A percentile compares a stretch with the other conserved stretches of the same genome.
These are phyloP conservation scores for Penicillium riverlandense DNA, from an alignment of 495 filamentous ascomycete genomes.

Conservation along the genomic window DNA sequence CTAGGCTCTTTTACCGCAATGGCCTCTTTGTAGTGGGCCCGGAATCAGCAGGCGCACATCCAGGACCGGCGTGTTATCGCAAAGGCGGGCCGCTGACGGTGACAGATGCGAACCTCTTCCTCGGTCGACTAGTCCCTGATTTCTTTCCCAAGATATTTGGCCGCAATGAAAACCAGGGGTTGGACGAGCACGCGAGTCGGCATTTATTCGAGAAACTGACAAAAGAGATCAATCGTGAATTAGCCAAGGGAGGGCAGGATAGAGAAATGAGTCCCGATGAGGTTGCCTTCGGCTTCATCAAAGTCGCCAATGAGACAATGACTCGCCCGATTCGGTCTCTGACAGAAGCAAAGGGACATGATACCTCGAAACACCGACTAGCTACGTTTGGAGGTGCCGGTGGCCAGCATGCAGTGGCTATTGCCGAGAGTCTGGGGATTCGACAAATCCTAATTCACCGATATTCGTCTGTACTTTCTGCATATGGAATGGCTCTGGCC, in stretches of 20 bases:
- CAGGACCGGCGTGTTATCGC: constrained; percentile 85
- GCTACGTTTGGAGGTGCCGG: constrained; percentile 94
- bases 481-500: constrained; percentile 94
- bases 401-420: constrained; percentile 93
- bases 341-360: constrained; percentile 90
- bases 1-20: constrained; percentile 74
- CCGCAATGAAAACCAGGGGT: constrained; percentile 68
- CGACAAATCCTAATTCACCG: constrained; percentile 80
- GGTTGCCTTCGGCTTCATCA: constrained; percentile 62
- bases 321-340: constrained; percentile 84
- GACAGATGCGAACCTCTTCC: constrained; percentile 83
- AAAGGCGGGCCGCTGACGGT: constrained; percentile 87
- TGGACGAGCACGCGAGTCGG: constrained; percentile 66
- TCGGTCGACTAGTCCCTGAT: constrained; percentile 79
- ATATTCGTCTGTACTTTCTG: constrained; percentile 91
- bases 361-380: constrained; percentile 81
- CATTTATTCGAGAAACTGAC: constrained; percentile 65
- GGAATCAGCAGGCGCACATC: constrained; percentile 81
- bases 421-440: constrained; percentile 84
- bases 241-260: constrained; percentile 26
- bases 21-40: constrained; percentile 89
- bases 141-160: constrained; percentile 96
- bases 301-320: constrained; percentile 93
- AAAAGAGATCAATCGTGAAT: constrained; percentile 59
- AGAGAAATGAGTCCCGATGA: constrained; percentile 74